These are phyloP conservation scores for Wallemia ichthyophaga DNA, from an alignment of 1,284 basidiomycete genomes.

Conservation along the genomic window DNA sequence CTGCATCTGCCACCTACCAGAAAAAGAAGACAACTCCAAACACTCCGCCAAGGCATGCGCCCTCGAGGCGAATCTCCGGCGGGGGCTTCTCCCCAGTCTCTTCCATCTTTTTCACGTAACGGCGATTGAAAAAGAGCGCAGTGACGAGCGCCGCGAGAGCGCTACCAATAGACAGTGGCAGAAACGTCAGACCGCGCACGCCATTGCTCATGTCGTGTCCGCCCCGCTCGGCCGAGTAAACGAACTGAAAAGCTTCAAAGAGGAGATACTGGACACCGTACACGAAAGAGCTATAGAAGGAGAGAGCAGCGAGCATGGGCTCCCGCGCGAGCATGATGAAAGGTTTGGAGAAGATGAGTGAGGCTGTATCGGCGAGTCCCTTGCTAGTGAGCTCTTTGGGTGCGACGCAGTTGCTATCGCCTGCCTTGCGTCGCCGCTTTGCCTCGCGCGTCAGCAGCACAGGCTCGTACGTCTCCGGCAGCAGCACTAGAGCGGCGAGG, in stretches of 20 bases:
- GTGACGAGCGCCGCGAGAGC: neutral
- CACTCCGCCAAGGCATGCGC: neutral
- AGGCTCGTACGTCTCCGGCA: constrained; percentile 12
- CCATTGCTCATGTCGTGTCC: neutral
- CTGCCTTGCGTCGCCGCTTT: constrained; percentile 11
- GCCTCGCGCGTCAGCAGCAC: constrained; percentile 11
- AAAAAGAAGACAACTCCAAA: neutral
- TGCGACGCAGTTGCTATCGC: constrained; percentile 8
- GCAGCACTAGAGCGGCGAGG: constrained; percentile 8
- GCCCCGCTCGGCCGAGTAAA: neutral
- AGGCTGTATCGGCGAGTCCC: constrained; percentile 7
- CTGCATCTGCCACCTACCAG: too few relatives aligned
- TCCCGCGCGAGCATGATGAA: constrained; percentile 12
- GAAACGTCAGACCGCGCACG: neutral
- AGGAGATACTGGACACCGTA: constrained; percentile 10
- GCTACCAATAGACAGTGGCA: neutral
- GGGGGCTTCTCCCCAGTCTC: neutral
- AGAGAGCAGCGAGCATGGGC: constrained; percentile 12
- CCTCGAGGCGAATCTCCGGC: neutral
- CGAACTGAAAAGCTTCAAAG: constrained; percentile 2
- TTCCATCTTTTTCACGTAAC: neutral
- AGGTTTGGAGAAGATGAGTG: constrained; percentile 10
- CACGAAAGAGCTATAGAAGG: constrained; percentile 10
- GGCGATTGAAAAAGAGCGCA: neutral
- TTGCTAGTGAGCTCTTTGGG: neutral